Evolutionary conservation across 2,329 filamentous ascomycete species (phyloP).

Genomic region (Diaporthe ilicicola): DNA sequence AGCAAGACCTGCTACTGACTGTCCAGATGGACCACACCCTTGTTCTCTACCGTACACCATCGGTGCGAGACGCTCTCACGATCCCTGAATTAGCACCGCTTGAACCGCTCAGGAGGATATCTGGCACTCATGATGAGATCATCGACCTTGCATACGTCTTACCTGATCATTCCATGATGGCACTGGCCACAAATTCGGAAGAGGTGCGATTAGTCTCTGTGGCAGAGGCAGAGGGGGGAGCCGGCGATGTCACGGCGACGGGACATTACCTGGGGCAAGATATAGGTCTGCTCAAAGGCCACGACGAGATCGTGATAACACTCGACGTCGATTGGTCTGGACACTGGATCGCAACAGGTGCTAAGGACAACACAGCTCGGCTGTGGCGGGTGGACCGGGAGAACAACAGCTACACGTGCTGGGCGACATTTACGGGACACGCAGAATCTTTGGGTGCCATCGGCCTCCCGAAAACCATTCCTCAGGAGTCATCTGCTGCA

Average conservation of each 20-base stretch:
- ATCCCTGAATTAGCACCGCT: conserved; percentile 48
- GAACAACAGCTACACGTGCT: conserved; percentile 68
- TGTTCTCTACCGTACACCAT: conserved; percentile 70
- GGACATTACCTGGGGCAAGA: conserved; percentile 86
- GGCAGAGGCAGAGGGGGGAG: conserved; percentile 46
- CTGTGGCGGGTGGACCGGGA: conserved; percentile 87
- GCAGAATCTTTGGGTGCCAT: conserved; percentile 94
- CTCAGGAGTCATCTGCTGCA: conserved; percentile 74
- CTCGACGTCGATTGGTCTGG: conserved; percentile 97
- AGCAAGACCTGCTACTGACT: conserved; percentile 76
- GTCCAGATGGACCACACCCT: conserved; percentile 92
- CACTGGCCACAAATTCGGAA: conserved; percentile 94
- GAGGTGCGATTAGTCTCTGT: conserved; percentile 89
- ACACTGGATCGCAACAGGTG: conserved; percentile 93
- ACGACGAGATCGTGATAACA: conserved; percentile 95
- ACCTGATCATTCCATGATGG: conserved; percentile 81
- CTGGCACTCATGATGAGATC: conserved; percentile 96
- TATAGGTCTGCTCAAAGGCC: conserved; percentile 84
- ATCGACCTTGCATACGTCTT: conserved; percentile 92
- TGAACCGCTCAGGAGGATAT: conserved; percentile 78
- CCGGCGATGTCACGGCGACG: conserved; percentile 34
- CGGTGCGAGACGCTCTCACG: conserved; percentile 44
- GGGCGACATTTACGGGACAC: conserved; percentile 79
- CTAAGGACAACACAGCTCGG: conserved; percentile 94
- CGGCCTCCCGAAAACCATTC: conserved; percentile 76